phyloP scores from a whole-genome alignment of 768 basidiomycete genomes.

The Tricholoma terreum region DNA sequence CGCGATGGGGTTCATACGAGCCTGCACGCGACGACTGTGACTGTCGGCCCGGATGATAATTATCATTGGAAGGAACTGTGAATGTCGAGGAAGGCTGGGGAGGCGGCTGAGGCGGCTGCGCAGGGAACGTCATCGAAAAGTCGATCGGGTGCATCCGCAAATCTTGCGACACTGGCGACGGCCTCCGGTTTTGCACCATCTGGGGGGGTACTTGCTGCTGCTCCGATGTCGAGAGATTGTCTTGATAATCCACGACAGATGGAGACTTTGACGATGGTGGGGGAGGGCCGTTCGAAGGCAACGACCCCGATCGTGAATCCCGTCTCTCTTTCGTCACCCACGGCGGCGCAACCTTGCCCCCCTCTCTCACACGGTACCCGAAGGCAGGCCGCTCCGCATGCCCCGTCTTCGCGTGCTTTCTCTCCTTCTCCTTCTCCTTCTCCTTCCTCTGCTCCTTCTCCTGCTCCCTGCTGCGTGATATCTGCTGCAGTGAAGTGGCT shows the following conservation, averaged over 20 bases:
- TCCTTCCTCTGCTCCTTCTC: not conserved
- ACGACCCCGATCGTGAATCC: not conserved
- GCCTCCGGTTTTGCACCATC: conserved; percentile 11
- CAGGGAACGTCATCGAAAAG: conserved; percentile 14
- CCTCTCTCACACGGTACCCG: conserved; percentile 44
- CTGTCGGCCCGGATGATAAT: not conserved
- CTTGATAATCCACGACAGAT: not conserved
- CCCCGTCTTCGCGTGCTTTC: conserved; percentile 40
- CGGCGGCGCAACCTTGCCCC: not conserved
- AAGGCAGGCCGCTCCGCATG: conserved; percentile 36
- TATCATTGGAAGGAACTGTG: not conserved
- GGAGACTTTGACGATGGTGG: not conserved
- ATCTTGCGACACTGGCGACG: conserved; percentile 22
- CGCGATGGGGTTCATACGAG: conserved; percentile 17
- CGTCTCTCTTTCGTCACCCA: not conserved
- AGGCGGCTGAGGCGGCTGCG: conserved; percentile 15
- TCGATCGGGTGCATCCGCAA: conserved; percentile 16
- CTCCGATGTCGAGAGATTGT: not conserved
- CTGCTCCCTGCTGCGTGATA: not conserved
- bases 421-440: conserved; percentile 27
- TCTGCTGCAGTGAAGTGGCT: not conserved
- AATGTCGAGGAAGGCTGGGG: conserved; percentile 3
- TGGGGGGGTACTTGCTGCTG: not conserved
- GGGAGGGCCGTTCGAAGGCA: not conserved
- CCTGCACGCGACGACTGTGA: conserved; percentile 15